Evolutionary conservation across 2,329 filamentous ascomycete species (phyloP), one percentile per base, ranked within the genome.

Genomic region (Verticillium longisporum): DNA sequence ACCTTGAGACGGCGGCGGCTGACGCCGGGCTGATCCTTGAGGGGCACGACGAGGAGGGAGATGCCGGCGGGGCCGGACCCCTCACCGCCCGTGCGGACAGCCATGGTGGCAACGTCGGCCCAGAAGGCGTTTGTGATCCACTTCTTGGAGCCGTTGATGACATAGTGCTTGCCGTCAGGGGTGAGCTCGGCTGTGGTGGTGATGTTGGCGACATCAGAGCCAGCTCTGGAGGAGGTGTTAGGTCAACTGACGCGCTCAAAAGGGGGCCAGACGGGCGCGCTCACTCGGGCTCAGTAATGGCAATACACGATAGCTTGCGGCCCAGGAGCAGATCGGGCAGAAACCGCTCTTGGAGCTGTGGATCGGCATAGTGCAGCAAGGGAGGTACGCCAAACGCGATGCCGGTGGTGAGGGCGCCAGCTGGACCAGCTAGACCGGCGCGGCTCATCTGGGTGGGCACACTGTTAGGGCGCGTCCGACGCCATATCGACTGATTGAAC

Each of bases 121-220:
- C 34, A 36, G 62, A 90, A 85, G 5, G 85, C 89, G 67, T 89
- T 90, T 0, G 87, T 90, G 68, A 90, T 90, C 89, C 89, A 92
- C 75, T 92, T 91, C 81, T 92, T 92, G 0, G 82, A 80, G n/a
- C 89, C 89, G 61, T 90, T 91, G 56, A 92, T 75, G 56, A 92
- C 80, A 69, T 88, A 92, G 67, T 84, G 76, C 70, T 85, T 86
- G 11, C 88, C 88, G 68, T 88, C 85, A 0, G 77, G 69, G 6
- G 79, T 83, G 71, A 86, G 87, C 4, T 73, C 77, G 1, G 89
- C 89, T 0, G 85, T 89, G 0, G 89, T 91, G 4, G 81, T 80
- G 65, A 92, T 89, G 67, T 88, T 88, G 6, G 88, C 87, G 1
- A 92, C 90, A 69, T 92, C 89, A 59, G 83, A 87, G 0, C 90